phyloP scores from a whole-genome alignment of 345 rosid species.

The Conringia planisiliqua region DNA sequence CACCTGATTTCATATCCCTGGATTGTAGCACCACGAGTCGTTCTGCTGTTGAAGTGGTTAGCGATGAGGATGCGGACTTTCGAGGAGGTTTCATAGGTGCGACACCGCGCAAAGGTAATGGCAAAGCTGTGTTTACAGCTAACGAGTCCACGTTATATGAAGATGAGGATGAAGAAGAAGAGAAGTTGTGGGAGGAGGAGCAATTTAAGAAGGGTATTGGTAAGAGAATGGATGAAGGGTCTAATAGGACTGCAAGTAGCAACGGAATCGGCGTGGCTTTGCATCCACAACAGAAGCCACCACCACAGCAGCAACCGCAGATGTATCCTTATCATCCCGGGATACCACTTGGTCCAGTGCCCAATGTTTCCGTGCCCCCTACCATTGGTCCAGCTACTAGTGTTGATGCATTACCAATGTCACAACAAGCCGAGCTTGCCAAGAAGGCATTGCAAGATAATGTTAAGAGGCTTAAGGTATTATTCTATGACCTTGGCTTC shows the following conservation, averaged over 20 bases:
- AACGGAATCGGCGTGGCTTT: conserved; percentile 29
- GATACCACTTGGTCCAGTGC: conserved; percentile 10
- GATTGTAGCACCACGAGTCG: conserved; percentile 51
- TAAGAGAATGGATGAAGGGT: conserved; percentile 72
- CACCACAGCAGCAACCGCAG: conserved; percentile 37
- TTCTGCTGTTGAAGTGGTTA: conserved; percentile 49
- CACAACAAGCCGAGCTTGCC: conserved; percentile 78
- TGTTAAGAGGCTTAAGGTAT: conserved; percentile 62
- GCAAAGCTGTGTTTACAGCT: conserved; percentile 57
- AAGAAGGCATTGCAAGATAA: conserved; percentile 63
- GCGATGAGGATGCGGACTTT: conserved; percentile 82
- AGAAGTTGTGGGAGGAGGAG: conserved; percentile 91
- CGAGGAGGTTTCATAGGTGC: conserved; percentile 56
- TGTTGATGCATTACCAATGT: conserved; percentile 51
- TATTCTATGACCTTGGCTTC: conserved; percentile 16
- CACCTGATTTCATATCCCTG: conserved; percentile 74
- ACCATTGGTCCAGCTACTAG: conserved; percentile 50
- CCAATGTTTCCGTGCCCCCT: conserved; percentile 36
- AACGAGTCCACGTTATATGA: conserved; percentile 33
- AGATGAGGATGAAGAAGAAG: conserved; percentile 82
- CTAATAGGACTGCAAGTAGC: conserved; percentile 38
- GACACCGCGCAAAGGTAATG: conserved; percentile 32
- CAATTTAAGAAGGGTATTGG: conserved; percentile 84
- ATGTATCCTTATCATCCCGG: conserved; percentile 33
- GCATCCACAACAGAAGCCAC: conserved; percentile 22